Conservation (phyloP, 2,329 filamentous ascomycete species). For the Elsinoe ampelina region DNA sequence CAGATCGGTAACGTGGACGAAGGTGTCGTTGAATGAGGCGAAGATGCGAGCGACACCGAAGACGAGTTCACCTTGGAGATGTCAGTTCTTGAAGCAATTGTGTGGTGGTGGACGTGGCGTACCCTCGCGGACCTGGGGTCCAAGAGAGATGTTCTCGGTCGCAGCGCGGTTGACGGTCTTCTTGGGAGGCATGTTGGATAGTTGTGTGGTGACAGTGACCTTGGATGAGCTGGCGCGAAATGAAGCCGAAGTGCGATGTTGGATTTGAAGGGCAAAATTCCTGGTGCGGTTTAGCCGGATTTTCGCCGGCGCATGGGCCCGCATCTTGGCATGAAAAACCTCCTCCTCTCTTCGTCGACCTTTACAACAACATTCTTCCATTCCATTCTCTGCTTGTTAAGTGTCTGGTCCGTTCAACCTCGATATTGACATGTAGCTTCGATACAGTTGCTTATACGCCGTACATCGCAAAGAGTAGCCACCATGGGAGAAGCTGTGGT, state of each 20-base stretch:
- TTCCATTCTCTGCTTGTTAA: neutral
- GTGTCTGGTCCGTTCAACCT: neutral
- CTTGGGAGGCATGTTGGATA: constrained; percentile 82
- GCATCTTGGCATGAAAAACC: neutral
- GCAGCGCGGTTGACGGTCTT: constrained; percentile 69
- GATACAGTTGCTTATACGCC: no score
- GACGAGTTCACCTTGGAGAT: constrained; percentile 71
- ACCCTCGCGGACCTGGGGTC: constrained; percentile 95
- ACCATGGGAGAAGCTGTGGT: constrained; percentile 63
- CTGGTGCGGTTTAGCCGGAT: constrained; percentile 13
- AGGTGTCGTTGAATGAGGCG: constrained; percentile 60
- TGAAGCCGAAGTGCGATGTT: neutral
- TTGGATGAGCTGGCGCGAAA: constrained; percentile 12
- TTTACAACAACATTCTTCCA: neutral
- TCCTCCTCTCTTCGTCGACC: constrained; percentile 10
- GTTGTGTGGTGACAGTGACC: constrained; percentile 12
- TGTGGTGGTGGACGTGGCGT: constrained; percentile 29
- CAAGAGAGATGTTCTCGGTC: constrained; percentile 96
- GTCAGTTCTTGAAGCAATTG: constrained; percentile 19
- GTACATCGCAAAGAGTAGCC: constrained; percentile 14
- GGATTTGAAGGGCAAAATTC: constrained; percentile 2
- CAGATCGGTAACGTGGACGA: constrained; percentile 99
- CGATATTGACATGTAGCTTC: neutral
- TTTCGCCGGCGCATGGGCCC: constrained; percentile 8
- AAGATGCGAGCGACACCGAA: constrained; percentile 98